Percentiles rank a stretch among this genome's conserved stretches.
Evolutionary conservation across 2,329 filamentous ascomycete species (phyloP).

Genomic region (Claviceps pazoutovae): DNA sequence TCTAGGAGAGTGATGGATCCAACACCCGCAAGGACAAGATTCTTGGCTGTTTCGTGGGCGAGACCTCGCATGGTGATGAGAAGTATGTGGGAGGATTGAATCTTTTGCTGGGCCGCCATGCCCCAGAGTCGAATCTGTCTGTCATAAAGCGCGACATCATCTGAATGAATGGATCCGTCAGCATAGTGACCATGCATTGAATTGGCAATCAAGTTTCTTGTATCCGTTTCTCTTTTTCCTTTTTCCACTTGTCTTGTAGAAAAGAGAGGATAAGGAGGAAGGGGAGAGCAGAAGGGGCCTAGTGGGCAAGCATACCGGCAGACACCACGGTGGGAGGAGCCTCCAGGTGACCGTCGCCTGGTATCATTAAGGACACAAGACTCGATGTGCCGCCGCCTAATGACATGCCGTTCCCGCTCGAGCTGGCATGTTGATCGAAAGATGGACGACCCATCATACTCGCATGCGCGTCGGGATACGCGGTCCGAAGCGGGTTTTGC

Average conservation of each 20-base stretch:
- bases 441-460: constrained; percentile 12
- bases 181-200: neutral
- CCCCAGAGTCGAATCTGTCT: constrained; percentile 96
- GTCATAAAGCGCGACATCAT: constrained; percentile 95
- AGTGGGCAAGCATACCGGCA: constrained; percentile 16
- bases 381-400: constrained; percentile 14
- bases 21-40: constrained; percentile 86
- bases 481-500: constrained; percentile 1
- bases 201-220: neutral
- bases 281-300: neutral
- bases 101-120: constrained; percentile 83
- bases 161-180: constrained; percentile 31
- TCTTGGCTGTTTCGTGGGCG: constrained; percentile 92
- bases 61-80: constrained; percentile 79
- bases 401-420: constrained; percentile 11
- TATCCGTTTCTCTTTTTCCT: too few relatives aligned
- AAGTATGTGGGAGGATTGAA: constrained; percentile 79
- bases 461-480: constrained; percentile 8
- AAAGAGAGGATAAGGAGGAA: neutral
- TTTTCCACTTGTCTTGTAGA: too few relatives aligned
- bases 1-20: constrained; percentile 83
- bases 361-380: constrained; percentile 19
- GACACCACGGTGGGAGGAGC: constrained; percentile 16
- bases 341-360: constrained; percentile 13
- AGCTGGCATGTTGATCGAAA: constrained; percentile 14